phyloP scores from a whole-genome alignment of 2,329 filamentous ascomycete species.

The Dothideomycetidae sp. region DNA sequence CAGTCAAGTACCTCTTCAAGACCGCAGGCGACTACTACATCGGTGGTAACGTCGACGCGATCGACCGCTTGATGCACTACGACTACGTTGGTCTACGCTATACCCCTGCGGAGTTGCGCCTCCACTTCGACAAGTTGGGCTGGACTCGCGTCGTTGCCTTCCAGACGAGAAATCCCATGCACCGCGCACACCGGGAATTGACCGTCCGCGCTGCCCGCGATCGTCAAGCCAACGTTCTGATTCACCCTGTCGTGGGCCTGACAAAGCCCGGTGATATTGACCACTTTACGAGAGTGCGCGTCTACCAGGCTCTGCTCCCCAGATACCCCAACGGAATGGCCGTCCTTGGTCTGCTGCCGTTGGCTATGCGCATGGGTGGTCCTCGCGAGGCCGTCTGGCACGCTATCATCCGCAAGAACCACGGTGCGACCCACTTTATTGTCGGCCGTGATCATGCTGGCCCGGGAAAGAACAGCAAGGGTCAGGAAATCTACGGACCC shows the following conservation, averaged over 20 bases:
- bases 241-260: constrained; percentile 94
- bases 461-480: constrained; percentile 95
- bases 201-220: constrained; percentile 92
- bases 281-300: constrained; percentile 97
- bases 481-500: constrained; percentile 91
- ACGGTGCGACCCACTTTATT: constrained; percentile 98
- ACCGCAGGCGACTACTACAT: constrained; percentile 79
- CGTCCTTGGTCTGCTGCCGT: constrained; percentile 79
- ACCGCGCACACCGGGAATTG: constrained; percentile 93
- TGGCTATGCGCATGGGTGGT: constrained; percentile 98
- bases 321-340: constrained; percentile 99
- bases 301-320: constrained; percentile 92
- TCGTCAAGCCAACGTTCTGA: constrained; percentile 95
- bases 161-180: constrained; percentile 98
- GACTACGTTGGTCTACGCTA: constrained; percentile 96
- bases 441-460: constrained; percentile 97
- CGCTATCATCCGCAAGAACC: constrained; percentile 99
- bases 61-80: constrained; percentile 94
- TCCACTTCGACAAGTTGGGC: constrained; percentile 98
- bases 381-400: constrained; percentile 98
- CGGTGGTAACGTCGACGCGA: constrained; percentile 87
- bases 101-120: constrained; percentile 83
- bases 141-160: constrained; percentile 97
- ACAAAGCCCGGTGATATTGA: constrained; percentile 99
- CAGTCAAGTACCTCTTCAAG: constrained; percentile 76